Percentiles rank a stretch among this genome's conserved stretches.
Evolutionary conservation across 345 rosid genomes (phyloP).

Genomic region (Ceriops zippeliana): DNA sequence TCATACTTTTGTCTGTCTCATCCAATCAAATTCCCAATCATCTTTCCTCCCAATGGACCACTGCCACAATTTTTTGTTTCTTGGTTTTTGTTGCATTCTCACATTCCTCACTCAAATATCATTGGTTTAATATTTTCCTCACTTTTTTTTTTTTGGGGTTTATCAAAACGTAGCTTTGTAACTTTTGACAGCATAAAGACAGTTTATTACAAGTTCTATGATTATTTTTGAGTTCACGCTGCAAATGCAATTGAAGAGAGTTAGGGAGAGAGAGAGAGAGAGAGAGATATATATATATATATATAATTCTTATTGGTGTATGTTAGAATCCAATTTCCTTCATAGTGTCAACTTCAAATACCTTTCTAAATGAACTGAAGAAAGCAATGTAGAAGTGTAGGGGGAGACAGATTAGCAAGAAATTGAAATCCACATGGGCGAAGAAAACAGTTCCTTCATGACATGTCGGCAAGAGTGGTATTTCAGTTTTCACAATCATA

Average conservation of each 20-base stretch:
- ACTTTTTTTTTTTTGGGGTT: too few species aligned
- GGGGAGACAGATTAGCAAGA: conserved; percentile 11
- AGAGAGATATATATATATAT: too few species aligned
- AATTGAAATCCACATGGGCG: conserved; percentile 24
- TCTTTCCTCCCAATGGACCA: background rate
- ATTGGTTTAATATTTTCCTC: too few species aligned
- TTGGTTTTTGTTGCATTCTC: background rate
- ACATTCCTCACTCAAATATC: too few species aligned
- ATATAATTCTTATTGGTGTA: background rate
- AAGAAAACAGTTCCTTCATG: conserved; percentile 13
- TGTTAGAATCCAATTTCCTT: background rate
- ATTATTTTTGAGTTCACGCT: too few species aligned
- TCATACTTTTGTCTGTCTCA: background rate
- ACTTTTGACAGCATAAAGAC: too few species aligned
- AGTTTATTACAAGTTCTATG: too few species aligned
- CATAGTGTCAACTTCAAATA: background rate
- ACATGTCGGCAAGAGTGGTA: conserved; percentile 13
- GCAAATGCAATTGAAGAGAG: too few species aligned
- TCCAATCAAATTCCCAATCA: conserved; percentile 1
- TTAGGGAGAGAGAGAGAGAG: too few species aligned
- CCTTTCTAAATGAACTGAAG: conserved; percentile 9
- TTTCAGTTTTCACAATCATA: background rate
- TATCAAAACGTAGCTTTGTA: too few species aligned
- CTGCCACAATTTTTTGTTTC: background rate
- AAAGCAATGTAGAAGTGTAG: conserved; percentile 12